Percentiles rank a stretch among this genome's conserved stretches.
These are phyloP conservation scores for Fusarium sp. DNA, from an alignment of 2,329 filamentous ascomycete genomes.

Conservation along the genomic window DNA sequence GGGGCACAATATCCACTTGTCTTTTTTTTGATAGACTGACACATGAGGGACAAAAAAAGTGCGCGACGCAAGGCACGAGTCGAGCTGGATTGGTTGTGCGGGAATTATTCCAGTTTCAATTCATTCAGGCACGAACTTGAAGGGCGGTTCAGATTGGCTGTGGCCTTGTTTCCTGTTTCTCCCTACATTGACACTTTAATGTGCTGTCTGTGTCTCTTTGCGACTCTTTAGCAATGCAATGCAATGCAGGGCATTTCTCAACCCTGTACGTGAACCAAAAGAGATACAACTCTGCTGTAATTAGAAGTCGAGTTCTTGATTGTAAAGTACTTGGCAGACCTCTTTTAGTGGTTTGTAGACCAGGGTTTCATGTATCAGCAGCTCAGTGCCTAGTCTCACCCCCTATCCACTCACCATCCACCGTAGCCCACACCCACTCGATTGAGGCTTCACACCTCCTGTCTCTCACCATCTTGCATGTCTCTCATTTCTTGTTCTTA, in stretches of 20 bases:
- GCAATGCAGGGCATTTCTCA: slow-evolving; percentile 26
- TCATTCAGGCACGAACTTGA: not conserved
- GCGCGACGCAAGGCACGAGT: slow-evolving; percentile 37
- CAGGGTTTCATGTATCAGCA: slow-evolving; percentile 38
- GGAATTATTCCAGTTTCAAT: slow-evolving; percentile 31
- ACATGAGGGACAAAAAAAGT: slow-evolving; percentile 5
- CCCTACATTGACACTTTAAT: slow-evolving; percentile 26
- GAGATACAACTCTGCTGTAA: not conserved
- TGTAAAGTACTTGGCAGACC: slow-evolving; percentile 8
- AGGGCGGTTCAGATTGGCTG: slow-evolving; percentile 9
- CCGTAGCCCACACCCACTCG: slow-evolving; percentile 13
- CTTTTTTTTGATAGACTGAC: not conserved
- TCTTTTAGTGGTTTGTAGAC: slow-evolving; percentile 16
- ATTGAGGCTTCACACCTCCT: slow-evolving; percentile 16
- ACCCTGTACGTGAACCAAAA: slow-evolving; percentile 25
- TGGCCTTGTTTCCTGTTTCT: slow-evolving; percentile 3
- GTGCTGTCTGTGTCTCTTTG: slow-evolving; percentile 1
- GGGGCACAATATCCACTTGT: not conserved
- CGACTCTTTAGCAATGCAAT: slow-evolving; percentile 16
- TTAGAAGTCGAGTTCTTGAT: slow-evolving; percentile 12
- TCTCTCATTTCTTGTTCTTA: slow-evolving; percentile 16
- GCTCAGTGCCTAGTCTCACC: slow-evolving; percentile 18
- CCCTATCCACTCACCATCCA: slow-evolving; percentile 15
- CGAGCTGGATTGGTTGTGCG: slow-evolving; percentile 37
- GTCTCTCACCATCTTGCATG: slow-evolving; percentile 32